Conservation (phyloP, 2,329 filamentous ascomycete genomes). For the Aspergillus quadricinctus region DNA sequence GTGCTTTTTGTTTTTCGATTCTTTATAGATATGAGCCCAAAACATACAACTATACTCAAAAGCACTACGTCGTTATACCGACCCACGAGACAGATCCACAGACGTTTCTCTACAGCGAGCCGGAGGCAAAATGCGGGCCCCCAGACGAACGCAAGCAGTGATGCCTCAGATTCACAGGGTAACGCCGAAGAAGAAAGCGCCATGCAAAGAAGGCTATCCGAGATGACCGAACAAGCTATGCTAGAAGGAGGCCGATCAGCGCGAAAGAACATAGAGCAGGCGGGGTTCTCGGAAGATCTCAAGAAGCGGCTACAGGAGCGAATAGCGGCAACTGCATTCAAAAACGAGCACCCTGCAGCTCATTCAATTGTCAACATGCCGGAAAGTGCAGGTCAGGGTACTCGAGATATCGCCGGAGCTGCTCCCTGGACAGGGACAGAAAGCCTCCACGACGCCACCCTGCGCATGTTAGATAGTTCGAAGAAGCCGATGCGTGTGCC, state of each 20-base stretch:
- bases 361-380: conserved; percentile 53
- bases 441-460: conserved; percentile 65
- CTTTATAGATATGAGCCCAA: conserved; percentile 18
- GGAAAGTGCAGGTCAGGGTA: conserved; percentile 62
- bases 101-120: conserved; percentile 20
- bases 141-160: conserved; percentile 12
- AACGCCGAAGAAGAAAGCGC: conserved; percentile 46
- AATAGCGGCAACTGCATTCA: conserved; percentile 54
- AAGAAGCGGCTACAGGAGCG: conserved; percentile 56
- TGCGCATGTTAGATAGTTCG: conserved; percentile 71
- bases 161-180: conserved; percentile 8
- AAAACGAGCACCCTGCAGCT: conserved; percentile 49
- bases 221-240: conserved; percentile 58
- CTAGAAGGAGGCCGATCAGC: conserved; percentile 53
- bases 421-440: conserved; percentile 77
- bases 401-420: conserved; percentile 62
- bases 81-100: conserved; percentile 8
- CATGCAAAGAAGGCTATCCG: conserved; percentile 54
- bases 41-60: conserved; percentile 14
- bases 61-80: conserved; percentile 10
- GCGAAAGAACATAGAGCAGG: conserved; percentile 55
- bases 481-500: conserved; percentile 52
- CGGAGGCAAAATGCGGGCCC: conserved; percentile 20
- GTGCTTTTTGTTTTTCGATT: not conserved
- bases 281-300: conserved; percentile 59